Evolutionary conservation across 495 filamentous ascomycete species (phyloP).

Genomic region (Xylaria acuta): DNA sequence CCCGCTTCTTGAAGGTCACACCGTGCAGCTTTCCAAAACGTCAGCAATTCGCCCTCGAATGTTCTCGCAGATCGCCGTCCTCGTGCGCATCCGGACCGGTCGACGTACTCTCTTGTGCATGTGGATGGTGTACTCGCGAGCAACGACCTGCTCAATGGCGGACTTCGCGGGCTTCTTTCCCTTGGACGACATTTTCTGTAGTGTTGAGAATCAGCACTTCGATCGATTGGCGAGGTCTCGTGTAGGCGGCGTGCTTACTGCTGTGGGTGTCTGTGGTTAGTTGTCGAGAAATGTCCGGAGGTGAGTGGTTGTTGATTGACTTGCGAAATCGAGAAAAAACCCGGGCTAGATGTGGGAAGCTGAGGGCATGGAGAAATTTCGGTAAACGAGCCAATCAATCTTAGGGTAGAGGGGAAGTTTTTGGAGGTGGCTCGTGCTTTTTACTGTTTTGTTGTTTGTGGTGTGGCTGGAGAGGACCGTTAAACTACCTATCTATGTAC

Average conservation of each 20-base stretch:
- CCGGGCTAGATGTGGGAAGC: constrained; percentile 40
- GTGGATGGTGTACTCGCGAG: constrained; percentile 99
- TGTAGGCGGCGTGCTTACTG: constrained; percentile 35
- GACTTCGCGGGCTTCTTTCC: constrained; percentile 76
- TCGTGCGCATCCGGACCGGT: constrained; percentile 41
- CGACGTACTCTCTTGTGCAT: constrained; percentile 97
- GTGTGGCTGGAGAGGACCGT: constrained; percentile 18
- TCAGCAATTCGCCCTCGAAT: constrained; percentile 33
- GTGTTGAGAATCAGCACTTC: constrained; percentile 28
- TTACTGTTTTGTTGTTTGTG: background rate
- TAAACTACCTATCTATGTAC: background rate
- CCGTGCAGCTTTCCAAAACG: constrained; percentile 77
- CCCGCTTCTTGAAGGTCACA: constrained; percentile 99
- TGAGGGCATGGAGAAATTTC: constrained; percentile 41
- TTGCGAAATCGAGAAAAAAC: constrained; percentile 44
- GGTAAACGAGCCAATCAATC: constrained; percentile 43
- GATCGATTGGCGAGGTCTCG: constrained; percentile 14
- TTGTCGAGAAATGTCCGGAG: constrained; percentile 39
- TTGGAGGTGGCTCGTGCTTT: constrained; percentile 24
- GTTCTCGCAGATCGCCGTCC: background rate
- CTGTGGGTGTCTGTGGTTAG: constrained; percentile 34
- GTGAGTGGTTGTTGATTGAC: constrained; percentile 35
- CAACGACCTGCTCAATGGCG: constrained; percentile 96
- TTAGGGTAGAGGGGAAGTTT: constrained; percentile 31
- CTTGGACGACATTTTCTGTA: constrained; percentile 74